Percentiles rank a stretch among this genome's conserved stretches.
phyloP scores from a whole-genome alignment of 2,329 filamentous ascomycete species.

The Ophiostoma novo-ulmi region DNA sequence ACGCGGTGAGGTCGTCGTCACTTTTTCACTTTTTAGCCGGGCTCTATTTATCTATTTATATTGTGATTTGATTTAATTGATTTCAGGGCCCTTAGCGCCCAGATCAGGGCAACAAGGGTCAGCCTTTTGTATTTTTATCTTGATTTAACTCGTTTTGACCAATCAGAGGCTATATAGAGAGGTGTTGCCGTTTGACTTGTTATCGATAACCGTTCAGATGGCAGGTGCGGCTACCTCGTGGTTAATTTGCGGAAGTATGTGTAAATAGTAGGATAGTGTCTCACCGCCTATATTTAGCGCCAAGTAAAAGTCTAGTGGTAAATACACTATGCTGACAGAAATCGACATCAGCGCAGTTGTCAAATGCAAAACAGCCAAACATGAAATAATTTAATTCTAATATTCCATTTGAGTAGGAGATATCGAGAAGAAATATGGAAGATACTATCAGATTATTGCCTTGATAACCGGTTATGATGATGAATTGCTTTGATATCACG shows the following conservation, averaged over 20 bases:
- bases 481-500: background rate
- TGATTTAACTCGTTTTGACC: background rate
- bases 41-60: background rate
- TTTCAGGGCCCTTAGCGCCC: background rate
- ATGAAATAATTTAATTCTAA: background rate
- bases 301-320: background rate
- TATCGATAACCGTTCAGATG: background rate
- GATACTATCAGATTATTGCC: background rate
- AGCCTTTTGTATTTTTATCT: background rate
- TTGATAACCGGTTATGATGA: too few species aligned
- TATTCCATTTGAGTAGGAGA: background rate
- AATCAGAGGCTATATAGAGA: background rate
- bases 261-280: background rate
- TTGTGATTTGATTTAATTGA: background rate
- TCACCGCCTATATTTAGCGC: background rate
- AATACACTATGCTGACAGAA: background rate
- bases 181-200: background rate
- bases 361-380: background rate
- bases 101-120: background rate
- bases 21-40: constrained; percentile 8
- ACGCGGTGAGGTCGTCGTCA: background rate
- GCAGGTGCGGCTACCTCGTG: constrained; percentile 2
- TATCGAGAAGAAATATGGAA: background rate
- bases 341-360: background rate
- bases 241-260: background rate